A percentile compares a stretch with the other conserved stretches of the same genome.
Conservation (phyloP, 371 early-diverging fungal species). For the Rhizomucor miehei region DNA sequence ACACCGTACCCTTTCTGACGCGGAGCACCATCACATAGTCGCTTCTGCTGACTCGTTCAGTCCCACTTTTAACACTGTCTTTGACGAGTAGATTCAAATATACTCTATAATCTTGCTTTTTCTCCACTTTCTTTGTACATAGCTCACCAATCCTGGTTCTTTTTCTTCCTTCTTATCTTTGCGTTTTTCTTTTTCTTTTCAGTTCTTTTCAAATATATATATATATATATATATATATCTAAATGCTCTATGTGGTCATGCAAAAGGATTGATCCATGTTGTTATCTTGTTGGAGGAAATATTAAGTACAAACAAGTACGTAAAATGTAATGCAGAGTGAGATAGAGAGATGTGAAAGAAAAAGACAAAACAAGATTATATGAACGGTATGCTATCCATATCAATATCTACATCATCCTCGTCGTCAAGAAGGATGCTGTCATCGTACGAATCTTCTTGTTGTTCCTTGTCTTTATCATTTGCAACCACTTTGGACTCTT, state of each 20-base stretch:
- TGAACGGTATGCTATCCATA: conserved; percentile 54
- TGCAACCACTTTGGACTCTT: neutral
- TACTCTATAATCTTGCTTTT: neutral
- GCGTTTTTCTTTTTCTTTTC: no score
- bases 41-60: conserved; percentile 4
- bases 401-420: conserved; percentile 48
- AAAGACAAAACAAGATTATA: conserved; percentile 16
- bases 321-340: no score
- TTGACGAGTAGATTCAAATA: conserved; percentile 13
- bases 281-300: no score
- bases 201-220: no score
- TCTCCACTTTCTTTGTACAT: neutral
- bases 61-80: conserved; percentile 19
- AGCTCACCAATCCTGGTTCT: no score
- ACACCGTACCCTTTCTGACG: conserved; percentile 1
- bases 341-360: no score
- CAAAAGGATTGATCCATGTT: no score
- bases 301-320: no score
- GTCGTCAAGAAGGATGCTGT: conserved; percentile 25
- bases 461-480: neutral
- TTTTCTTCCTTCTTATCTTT: no score
- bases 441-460: conserved; percentile 9
- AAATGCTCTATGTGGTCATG: no score
- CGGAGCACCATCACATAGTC: neutral
- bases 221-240: no score